Conservation (phyloP, 2,329 filamentous ascomycete species). For the Ophiosphaerella korrae region DNA sequence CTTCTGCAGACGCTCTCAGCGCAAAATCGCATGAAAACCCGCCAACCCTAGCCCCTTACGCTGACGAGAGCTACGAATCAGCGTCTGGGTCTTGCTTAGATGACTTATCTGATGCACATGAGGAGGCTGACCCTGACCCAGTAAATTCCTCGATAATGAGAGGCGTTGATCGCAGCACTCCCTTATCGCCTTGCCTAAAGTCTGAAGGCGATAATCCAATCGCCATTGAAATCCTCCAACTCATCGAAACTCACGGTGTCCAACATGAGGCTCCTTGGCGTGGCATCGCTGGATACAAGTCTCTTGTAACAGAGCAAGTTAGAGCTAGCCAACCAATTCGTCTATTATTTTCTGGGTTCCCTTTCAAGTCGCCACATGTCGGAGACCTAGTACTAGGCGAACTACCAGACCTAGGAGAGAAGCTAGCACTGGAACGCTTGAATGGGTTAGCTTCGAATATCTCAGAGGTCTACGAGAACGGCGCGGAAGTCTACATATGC, state of each 20-base stretch:
- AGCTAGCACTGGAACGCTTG: slow-evolving; percentile 48
- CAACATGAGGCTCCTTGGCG: slow-evolving; percentile 15
- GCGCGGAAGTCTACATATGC: slow-evolving; percentile 47
- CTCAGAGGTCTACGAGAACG: slow-evolving; percentile 44
- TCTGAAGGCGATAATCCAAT: neutral
- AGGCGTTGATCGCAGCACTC: too few relatives aligned
- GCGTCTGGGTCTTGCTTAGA: too few relatives aligned
- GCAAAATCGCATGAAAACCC: too few relatives aligned
- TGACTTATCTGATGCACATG: too few relatives aligned
- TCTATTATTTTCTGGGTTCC: slow-evolving; percentile 59
- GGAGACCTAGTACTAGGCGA: slow-evolving; percentile 58
- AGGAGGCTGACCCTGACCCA: too few relatives aligned
- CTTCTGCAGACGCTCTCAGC: too few relatives aligned
- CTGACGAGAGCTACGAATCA: too few relatives aligned
- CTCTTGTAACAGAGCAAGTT: slow-evolving; percentile 15
- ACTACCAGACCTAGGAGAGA: slow-evolving; percentile 50
- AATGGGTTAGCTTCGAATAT: slow-evolving; percentile 49
- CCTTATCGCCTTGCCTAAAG: neutral
- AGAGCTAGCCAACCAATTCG: slow-evolving; percentile 16
- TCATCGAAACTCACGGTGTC: slow-evolving; percentile 1
- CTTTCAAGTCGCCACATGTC: slow-evolving; percentile 65
- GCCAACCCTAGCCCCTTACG: too few relatives aligned
- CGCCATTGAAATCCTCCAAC: neutral
- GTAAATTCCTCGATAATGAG: too few relatives aligned
- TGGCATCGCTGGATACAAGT: slow-evolving; percentile 14